Percentiles rank a stretch among this genome's conserved stretches.
phyloP scores from a whole-genome alignment of 495 filamentous ascomycete genomes.

The Neurospora hispaniola region DNA sequence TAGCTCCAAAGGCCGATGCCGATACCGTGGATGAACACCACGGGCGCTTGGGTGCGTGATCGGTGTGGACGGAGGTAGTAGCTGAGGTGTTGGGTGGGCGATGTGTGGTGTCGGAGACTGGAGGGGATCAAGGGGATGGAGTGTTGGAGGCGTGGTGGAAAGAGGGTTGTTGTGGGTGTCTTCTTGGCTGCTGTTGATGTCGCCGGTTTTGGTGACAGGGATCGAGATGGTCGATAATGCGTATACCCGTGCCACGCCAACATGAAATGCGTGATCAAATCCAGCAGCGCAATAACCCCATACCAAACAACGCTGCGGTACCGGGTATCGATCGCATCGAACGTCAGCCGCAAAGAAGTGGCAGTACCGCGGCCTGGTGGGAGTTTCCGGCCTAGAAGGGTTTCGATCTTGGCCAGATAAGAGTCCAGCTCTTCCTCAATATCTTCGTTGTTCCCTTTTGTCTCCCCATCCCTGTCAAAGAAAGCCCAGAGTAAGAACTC shows the following conservation, averaged over 20 bases:
- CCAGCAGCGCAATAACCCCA: constrained; percentile 28
- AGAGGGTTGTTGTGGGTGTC: constrained; percentile 36
- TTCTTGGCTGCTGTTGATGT: not conserved
- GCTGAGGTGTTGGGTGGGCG: constrained; percentile 35
- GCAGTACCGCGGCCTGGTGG: constrained; percentile 43
- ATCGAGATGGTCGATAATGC: constrained; percentile 26
- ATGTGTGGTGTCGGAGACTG: constrained; percentile 18
- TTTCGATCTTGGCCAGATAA: constrained; percentile 41
- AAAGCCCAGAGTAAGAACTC: constrained; percentile 58
- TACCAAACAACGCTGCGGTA: constrained; percentile 59
- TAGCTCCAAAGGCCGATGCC: constrained; percentile 59
- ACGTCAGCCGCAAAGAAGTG: constrained; percentile 46
- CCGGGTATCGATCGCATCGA: constrained; percentile 51
- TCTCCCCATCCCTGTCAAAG: constrained; percentile 33
- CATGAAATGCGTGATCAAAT: constrained; percentile 24
- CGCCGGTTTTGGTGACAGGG: not conserved
- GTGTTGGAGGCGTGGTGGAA: constrained; percentile 45
- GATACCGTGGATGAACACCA: constrained; percentile 63
- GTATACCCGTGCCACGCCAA: constrained; percentile 39
- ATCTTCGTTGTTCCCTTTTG: constrained; percentile 24
- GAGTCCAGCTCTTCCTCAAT: constrained; percentile 45
- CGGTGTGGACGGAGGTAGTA: constrained; percentile 59
- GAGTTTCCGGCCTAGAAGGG: constrained; percentile 34
- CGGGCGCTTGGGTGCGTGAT: constrained; percentile 39
- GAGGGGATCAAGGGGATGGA: constrained; percentile 22